These are phyloP conservation scores for Dinochytrium kinnereticum DNA, from an alignment of 371 early-diverging fungal genomes.

Conservation along the genomic window DNA sequence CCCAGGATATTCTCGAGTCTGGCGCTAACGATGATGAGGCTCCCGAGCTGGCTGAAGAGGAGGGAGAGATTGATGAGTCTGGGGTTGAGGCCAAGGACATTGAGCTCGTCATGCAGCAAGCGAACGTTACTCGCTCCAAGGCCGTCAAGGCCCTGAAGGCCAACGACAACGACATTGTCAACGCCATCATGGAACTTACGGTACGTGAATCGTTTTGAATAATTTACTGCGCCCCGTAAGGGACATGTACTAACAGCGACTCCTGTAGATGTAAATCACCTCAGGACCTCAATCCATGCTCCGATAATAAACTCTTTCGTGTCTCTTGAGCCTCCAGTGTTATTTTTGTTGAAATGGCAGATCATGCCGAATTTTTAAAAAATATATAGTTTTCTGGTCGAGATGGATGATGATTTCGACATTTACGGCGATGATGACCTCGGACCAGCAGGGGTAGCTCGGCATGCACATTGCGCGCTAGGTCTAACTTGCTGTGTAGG, in stretches of 20 bases:
- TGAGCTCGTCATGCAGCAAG: slow-evolving; percentile 91
- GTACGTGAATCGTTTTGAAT: too few relatives aligned
- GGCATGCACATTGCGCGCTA: not conserved
- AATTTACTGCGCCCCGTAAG: too few relatives aligned
- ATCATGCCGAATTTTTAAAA: too few relatives aligned
- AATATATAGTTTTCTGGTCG: too few relatives aligned
- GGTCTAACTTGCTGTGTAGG: not conserved
- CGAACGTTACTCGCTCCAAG: slow-evolving; percentile 83
- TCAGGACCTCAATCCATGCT: too few relatives aligned
- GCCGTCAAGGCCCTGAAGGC: slow-evolving; percentile 84
- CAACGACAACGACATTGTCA: slow-evolving; percentile 92
- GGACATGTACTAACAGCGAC: too few relatives aligned
- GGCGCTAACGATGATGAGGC: slow-evolving; percentile 53
- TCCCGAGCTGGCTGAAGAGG: slow-evolving; percentile 56
- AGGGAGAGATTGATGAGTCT: slow-evolving; percentile 64
- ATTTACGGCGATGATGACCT: slow-evolving; percentile 9
- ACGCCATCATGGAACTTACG: slow-evolving; percentile 87
- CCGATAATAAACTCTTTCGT: not conserved
- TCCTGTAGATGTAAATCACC: not conserved
- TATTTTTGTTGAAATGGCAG: too few relatives aligned
- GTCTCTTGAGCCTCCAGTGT: too few relatives aligned
- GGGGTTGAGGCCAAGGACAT: slow-evolving; percentile 92
- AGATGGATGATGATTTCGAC: slow-evolving; percentile 15
- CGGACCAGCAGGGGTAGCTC: not conserved
- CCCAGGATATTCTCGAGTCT: slow-evolving; percentile 37